phyloP scores from a whole-genome alignment of 1,139 yeast species.

The Entelexis sorbosivorans region DNA sequence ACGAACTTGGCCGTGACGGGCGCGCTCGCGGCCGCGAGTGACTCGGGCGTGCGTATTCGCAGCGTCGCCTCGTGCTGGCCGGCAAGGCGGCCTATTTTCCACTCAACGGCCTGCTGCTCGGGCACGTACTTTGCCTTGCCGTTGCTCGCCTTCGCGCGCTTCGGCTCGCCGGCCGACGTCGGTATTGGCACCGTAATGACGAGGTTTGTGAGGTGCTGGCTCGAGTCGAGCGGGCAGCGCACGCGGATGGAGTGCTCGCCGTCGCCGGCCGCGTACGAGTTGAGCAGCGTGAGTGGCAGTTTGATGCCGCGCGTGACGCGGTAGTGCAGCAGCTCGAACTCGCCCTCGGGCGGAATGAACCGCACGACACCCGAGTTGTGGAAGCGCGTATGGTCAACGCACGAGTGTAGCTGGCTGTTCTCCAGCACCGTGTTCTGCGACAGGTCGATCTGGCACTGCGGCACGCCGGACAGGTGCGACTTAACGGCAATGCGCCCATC shows the following conservation, averaged over 20 bases:
- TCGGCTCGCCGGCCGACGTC: conserved; percentile 42
- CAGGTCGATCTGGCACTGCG: conserved; percentile 57
- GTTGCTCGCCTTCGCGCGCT: conserved; percentile 33
- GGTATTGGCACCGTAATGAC: conserved; percentile 52
- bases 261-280: neutral
- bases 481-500: conserved; percentile 68
- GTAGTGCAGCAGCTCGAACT: conserved; percentile 78
- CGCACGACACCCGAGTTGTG: conserved; percentile 56
- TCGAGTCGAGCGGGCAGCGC: conserved; percentile 15
- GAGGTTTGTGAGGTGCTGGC: conserved; percentile 31
- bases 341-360: conserved; percentile 87
- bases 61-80: conserved; percentile 57
- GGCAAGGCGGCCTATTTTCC: conserved; percentile 60
- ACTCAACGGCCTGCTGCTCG: conserved; percentile 51
- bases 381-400: conserved; percentile 62
- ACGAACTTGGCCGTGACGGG: conserved; percentile 65
- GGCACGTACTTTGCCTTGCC: conserved; percentile 65
- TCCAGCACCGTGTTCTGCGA: conserved; percentile 42
- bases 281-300: conserved; percentile 49
- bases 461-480: conserved; percentile 68
- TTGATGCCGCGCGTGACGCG: conserved; percentile 46
- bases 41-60: conserved; percentile 5
- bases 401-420: conserved; percentile 82
- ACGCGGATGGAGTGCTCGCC: conserved; percentile 14
- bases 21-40: conserved; percentile 10